phyloP scores from a whole-genome alignment of 371 early-diverging fungal species.

The Mucor ambiguus region DNA sequence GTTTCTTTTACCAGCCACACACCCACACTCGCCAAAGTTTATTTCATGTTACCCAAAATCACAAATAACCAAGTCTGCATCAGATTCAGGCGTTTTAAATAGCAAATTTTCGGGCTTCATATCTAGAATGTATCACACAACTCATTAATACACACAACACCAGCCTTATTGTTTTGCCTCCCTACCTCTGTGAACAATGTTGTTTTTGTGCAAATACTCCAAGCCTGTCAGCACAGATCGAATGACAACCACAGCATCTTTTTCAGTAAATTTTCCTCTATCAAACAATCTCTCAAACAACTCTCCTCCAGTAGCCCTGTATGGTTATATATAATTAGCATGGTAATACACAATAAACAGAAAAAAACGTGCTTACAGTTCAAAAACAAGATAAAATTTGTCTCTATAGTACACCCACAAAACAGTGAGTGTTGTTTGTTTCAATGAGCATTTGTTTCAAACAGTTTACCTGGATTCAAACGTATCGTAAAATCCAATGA shows the following conservation, averaged over 20 bases:
- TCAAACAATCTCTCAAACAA: conserved; percentile 87
- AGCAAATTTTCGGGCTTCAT: conserved; percentile 85
- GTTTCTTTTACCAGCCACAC: conserved; percentile 7
- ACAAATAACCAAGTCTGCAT: conserved; percentile 65
- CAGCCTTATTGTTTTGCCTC: too few species aligned
- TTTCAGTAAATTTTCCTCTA: conserved; percentile 85
- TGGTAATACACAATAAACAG: not conserved
- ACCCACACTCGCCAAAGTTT: not conserved
- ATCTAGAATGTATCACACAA: conserved; percentile 43
- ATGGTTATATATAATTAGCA: not conserved
- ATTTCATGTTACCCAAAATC: conserved; percentile 62
- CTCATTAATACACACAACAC: not conserved
- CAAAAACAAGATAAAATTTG: conserved; percentile 90
- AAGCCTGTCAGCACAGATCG: conserved; percentile 66
- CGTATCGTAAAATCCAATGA: conserved; percentile 82
- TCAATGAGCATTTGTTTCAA: not conserved
- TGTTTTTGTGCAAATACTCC: conserved; percentile 76
- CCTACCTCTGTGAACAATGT: conserved; percentile 74
- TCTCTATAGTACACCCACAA: conserved; percentile 39
- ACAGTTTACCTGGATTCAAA: conserved; percentile 65
- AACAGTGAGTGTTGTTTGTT: not conserved
- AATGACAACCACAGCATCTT: conserved; percentile 78
- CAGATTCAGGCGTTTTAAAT: conserved; percentile 60
- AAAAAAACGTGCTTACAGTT: conserved; percentile 57
- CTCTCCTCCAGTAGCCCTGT: conserved; percentile 83